Base-by-base conservation (phyloP, 1,284 basidiomycete genomes). In the Wolfiporia cocos region DNA sequence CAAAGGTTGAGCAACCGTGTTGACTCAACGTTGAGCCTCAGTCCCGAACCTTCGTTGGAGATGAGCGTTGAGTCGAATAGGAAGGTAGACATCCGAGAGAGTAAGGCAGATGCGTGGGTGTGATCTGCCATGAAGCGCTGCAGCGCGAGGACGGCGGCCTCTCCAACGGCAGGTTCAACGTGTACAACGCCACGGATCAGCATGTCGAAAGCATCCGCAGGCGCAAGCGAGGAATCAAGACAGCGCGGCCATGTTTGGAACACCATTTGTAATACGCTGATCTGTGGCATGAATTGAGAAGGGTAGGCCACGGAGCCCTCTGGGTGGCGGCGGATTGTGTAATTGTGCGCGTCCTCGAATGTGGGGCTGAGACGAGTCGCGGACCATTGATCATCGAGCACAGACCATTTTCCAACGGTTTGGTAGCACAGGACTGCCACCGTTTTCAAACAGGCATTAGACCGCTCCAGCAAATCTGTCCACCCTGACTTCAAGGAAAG, bases 191-290 rank as follows among this genome's bases (percentile, higher is more conserved):
- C 87, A 17, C 81, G 78, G 36, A 94, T 73, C 18, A 96, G 74
- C 67, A 92, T 82, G 49, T 91, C 84, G 39, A 93, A 73, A 0
- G 83, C 77, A 37, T 85, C 83, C 4, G 71, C 63, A 41, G 86
- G 62, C 41, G 71, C 62, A 39, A 78, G 65, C 40, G 72, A 69
- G 0, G 66, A 49, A 61, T 83, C 77, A 22, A 94, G 69, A 49
- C 82, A 86, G 6, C 91, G 78, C 0, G 93, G 94, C 81, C 93
- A 89, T 3, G 87, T 76, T 45, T 89, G 83, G 59, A 95, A 87
- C 56, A 88, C 82, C 0, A 84, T 78, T 46, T 84, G 79, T 2
- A 96, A 70, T 23, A 95, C 70, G 42, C 73, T 78, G 53, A 96
- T 78, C 42, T 83, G 78, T 0, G 88, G 71, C 30, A 72, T 66